Percentiles rank a stretch among this genome's conserved stretches.
Evolutionary conservation across 2,329 filamentous ascomycete species (phyloP).

Genomic region (Pseudopithomyces maydicus): DNA sequence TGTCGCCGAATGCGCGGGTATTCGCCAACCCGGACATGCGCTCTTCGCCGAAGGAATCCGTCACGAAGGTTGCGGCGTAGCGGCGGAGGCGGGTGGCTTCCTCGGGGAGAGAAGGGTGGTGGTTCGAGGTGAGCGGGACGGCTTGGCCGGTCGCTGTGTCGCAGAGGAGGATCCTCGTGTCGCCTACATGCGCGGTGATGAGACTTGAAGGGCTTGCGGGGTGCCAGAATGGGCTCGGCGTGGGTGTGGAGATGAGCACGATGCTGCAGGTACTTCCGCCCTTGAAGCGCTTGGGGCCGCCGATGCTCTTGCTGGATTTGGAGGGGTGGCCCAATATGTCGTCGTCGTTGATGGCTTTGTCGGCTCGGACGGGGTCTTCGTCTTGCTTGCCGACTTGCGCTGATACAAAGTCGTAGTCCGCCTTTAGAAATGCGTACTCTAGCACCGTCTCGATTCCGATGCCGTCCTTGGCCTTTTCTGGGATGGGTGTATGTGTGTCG

Average conservation of each 20-base stretch:
- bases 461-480: conserved; percentile 41
- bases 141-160: conserved; percentile 81
- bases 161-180: conserved; percentile 89
- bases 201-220: conserved; percentile 83
- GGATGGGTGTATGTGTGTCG: conserved; percentile 16
- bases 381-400: conserved; percentile 85
- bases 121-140: conserved; percentile 83
- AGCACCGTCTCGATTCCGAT: conserved; percentile 77
- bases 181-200: conserved; percentile 87
- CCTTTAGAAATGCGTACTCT: conserved; percentile 90
- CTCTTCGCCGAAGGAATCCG: conserved; percentile 96
- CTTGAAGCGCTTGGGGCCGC: conserved; percentile 79
- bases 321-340: conserved; percentile 76
- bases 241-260: conserved; percentile 89
- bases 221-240: conserved; percentile 93
- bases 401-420: conserved; percentile 91
- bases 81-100: conserved; percentile 84
- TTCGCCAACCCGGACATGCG: conserved; percentile 93
- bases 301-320: conserved; percentile 63
- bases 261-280: conserved; percentile 92
- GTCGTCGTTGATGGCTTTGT: conserved; percentile 80
- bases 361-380: conserved; percentile 69
- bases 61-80: conserved; percentile 85
- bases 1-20: conserved; percentile 91
- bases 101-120: conserved; percentile 85